phyloP scores from a whole-genome alignment of 306 rosid genomes.

The Corylus heterophylla region DNA sequence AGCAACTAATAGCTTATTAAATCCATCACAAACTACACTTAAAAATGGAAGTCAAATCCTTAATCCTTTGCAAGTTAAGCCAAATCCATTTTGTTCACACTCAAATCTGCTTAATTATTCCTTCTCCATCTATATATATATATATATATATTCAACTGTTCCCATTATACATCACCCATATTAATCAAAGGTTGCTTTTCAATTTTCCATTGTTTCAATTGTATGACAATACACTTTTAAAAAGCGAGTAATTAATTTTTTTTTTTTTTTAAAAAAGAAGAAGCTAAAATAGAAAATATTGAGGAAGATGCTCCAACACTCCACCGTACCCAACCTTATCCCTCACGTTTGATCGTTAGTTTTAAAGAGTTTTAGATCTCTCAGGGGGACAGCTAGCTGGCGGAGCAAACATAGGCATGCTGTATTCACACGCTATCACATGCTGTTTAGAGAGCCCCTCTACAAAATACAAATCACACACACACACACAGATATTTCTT shows the following conservation, averaged over 20 bases:
- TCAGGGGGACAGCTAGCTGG: conserved; percentile 32
- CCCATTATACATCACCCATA: neutral
- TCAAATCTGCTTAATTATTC: neutral
- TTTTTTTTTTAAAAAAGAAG: too few species aligned
- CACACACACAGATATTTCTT: too few species aligned
- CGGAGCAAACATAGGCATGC: conserved; percentile 43
- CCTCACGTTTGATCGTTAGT: neutral
- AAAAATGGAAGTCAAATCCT: neutral
- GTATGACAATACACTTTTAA: too few species aligned
- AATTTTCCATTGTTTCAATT: too few species aligned
- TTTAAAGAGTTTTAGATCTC: neutral
- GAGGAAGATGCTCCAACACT: neutral
- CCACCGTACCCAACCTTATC: neutral
- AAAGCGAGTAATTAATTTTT: too few species aligned
- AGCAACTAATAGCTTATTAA: neutral
- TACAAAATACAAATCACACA: neutral
- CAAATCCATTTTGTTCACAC: neutral
- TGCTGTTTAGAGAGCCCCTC: conserved; percentile 14
- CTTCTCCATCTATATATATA: too few species aligned
- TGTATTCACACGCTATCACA: conserved; percentile 47
- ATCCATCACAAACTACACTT: neutral
- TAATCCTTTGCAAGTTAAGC: neutral
- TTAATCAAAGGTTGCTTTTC: too few species aligned
- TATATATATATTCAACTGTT: neutral
- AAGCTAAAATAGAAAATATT: too few species aligned